Conservation (phyloP, 2,329 filamentous ascomycete species). For the Botrytis tulipae region DNA sequence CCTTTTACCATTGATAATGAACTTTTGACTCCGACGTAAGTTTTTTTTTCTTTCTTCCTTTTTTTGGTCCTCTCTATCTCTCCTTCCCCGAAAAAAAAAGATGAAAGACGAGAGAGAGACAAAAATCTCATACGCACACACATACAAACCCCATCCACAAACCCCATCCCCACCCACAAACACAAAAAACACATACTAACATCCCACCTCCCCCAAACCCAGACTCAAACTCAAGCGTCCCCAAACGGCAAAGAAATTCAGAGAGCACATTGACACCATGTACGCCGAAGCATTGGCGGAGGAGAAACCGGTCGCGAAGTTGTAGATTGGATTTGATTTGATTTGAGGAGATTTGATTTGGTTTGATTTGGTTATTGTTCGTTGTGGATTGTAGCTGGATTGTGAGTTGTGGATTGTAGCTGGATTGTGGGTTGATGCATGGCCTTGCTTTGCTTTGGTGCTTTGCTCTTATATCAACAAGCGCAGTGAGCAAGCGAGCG, state of each 20-base stretch:
- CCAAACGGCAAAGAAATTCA: conserved; percentile 56
- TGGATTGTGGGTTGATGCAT: too few species aligned
- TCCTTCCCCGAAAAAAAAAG: too few species aligned
- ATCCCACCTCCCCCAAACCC: conserved; percentile 25
- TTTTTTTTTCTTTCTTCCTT: background rate
- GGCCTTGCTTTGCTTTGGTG: too few species aligned
- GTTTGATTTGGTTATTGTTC: too few species aligned
- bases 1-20: conserved; percentile 94
- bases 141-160: too few species aligned
- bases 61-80: background rate
- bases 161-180: too few species aligned
- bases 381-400: too few species aligned
- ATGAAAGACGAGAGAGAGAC: background rate
- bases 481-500: too few species aligned
- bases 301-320: conserved; percentile 44
- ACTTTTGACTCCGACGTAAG: conserved; percentile 83
- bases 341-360: too few species aligned
- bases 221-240: conserved; percentile 72
- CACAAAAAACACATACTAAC: background rate
- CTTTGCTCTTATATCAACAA: too few species aligned
- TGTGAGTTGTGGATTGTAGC: too few species aligned
- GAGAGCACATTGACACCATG: conserved; percentile 36
- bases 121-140: too few species aligned
- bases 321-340: conserved; percentile 38
- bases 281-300: conserved; percentile 38